Evolutionary conservation across 768 basidiomycete species (phyloP).

Genomic region (Rossbeevera mucosa): DNA sequence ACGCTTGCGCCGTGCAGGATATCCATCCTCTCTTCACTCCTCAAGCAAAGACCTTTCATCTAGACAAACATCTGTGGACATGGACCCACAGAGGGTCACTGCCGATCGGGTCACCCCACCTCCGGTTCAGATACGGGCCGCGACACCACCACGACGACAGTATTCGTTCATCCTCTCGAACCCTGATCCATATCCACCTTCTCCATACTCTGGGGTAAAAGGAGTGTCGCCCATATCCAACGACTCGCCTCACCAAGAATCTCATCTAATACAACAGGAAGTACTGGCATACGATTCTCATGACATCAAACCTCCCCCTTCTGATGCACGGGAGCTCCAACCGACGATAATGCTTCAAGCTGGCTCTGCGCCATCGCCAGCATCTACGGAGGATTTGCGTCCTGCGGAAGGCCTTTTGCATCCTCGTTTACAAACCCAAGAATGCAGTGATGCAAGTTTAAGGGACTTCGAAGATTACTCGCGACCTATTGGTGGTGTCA

Average conservation of each 20-base stretch:
- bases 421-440: conserved; percentile 23
- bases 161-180: conserved; percentile 32
- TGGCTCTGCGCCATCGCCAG: conserved; percentile 19
- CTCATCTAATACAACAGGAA: not conserved
- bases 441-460: conserved; percentile 24
- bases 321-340: not conserved
- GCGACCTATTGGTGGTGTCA: conserved; percentile 30
- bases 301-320: not conserved
- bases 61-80: conserved; percentile 4
- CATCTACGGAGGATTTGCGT: conserved; percentile 23
- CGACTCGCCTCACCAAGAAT: not conserved
- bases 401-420: conserved; percentile 18
- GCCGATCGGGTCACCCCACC: conserved; percentile 10
- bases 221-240: not conserved
- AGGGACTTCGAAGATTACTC: conserved; percentile 33
- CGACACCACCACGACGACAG: conserved; percentile 18
- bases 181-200: conserved; percentile 25
- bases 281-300: not conserved
- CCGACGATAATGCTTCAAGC: conserved; percentile 1
- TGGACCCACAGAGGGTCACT: too few relatives aligned
- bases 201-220: conserved; percentile 12
- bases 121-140: conserved; percentile 10
- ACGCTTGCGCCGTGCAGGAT: conserved; percentile 23
- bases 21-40: conserved; percentile 27
- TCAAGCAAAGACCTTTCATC: conserved; percentile 21